Evolutionary conservation across 768 basidiomycete genomes (phyloP).

Genomic region (Tulasnella sp.): DNA sequence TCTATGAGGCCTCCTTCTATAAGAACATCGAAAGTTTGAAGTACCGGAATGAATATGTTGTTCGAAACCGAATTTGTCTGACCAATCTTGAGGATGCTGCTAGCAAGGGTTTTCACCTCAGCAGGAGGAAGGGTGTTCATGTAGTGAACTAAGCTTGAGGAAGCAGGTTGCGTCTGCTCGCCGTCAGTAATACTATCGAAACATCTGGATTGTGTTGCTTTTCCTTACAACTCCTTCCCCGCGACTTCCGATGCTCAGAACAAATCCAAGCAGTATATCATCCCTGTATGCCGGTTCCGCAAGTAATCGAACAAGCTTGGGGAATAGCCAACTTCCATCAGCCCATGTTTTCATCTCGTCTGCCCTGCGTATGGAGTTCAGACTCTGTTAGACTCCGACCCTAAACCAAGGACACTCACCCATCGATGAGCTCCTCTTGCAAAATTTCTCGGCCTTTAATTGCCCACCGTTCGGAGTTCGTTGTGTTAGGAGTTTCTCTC

Average conservation of each 20-base stretch:
- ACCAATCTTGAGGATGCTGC: constrained; percentile 48
- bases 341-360: constrained; percentile 48
- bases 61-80: constrained; percentile 54
- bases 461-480: constrained; percentile 39
- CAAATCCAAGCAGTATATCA: constrained; percentile 57
- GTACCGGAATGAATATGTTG: constrained; percentile 66
- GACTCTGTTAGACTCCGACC: background rate
- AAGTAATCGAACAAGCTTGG: constrained; percentile 58
- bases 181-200: constrained; percentile 8
- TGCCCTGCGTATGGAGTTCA: constrained; percentile 28
- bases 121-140: constrained; percentile 45
- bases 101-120: constrained; percentile 40
- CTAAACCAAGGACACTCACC: constrained; percentile 32
- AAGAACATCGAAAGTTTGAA: constrained; percentile 67
- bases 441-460: constrained; percentile 44
- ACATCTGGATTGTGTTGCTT: background rate
- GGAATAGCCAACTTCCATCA: constrained; percentile 67
- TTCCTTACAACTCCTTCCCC: constrained; percentile 73
- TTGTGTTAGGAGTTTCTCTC: constrained; percentile 33
- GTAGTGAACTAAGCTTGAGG: constrained; percentile 53
- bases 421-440: constrained; percentile 43
- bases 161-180: constrained; percentile 58
- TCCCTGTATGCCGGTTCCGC: constrained; percentile 54
- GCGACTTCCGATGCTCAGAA: constrained; percentile 74
- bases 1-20: constrained; percentile 55